Conservation (phyloP, 2,329 filamentous ascomycete species). For the Fusarium fujikuroi region DNA sequence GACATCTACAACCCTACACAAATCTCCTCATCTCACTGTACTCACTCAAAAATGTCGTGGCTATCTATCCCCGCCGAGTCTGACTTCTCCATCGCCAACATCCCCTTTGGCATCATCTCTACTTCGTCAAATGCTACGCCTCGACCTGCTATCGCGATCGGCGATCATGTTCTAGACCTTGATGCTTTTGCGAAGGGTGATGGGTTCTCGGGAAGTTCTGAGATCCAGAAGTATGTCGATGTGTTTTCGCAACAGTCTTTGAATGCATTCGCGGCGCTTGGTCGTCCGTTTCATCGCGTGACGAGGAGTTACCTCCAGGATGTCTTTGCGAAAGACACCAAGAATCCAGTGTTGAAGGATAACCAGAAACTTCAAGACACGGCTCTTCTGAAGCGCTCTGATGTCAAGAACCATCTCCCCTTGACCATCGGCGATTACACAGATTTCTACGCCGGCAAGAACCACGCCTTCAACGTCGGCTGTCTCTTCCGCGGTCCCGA, state of each 20-base stretch:
- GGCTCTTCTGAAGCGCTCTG: constrained; percentile 48
- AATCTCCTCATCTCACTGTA: neutral
- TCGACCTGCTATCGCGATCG: constrained; percentile 77
- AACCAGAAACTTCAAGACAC: constrained; percentile 47
- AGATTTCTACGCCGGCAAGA: constrained; percentile 83
- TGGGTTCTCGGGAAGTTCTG: constrained; percentile 52
- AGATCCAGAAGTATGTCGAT: constrained; percentile 40
- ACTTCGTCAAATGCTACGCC: constrained; percentile 65
- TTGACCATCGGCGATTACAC: constrained; percentile 85
- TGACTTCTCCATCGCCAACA: constrained; percentile 71
- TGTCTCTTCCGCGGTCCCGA: constrained; percentile 77
- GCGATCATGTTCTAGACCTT: constrained; percentile 77
- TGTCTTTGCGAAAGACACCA: constrained; percentile 66
- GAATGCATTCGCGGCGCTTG: constrained; percentile 60
- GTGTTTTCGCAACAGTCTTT: constrained; percentile 46
- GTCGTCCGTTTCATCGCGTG: constrained; percentile 74
- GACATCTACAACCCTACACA: neutral
- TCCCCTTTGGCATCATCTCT: constrained; percentile 85
- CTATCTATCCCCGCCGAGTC: constrained; percentile 49
- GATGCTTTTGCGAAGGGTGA: constrained; percentile 63
- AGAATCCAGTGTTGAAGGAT: constrained; percentile 50
- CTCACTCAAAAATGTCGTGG: constrained; percentile 43
- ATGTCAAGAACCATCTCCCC: constrained; percentile 75
- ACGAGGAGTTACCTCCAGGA: constrained; percentile 76
- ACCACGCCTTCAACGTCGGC: constrained; percentile 78